A percentile compares a stretch with the other conserved stretches of the same genome.
Evolutionary conservation across 352 stramenopile species (phyloP).

Genomic region (Globisporangium cystogenes): DNA sequence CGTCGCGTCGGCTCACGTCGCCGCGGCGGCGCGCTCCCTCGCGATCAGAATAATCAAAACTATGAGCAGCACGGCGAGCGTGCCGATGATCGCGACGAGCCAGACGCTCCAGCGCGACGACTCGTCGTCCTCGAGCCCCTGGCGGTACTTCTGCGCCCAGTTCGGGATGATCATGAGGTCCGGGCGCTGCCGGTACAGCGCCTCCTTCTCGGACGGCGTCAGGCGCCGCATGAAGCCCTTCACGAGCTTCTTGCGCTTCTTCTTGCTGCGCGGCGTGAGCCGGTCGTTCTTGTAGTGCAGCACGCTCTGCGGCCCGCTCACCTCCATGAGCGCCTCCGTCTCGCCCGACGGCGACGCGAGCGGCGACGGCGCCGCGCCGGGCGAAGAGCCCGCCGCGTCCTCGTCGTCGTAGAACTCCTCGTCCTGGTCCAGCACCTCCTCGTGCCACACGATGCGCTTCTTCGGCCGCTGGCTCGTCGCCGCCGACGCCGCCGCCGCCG

Average conservation of each 20-base stretch:
- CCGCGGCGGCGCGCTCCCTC: slow-evolving; percentile 32
- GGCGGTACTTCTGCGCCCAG: slow-evolving; percentile 85
- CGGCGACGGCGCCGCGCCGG: background rate
- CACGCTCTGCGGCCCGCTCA: slow-evolving; percentile 28
- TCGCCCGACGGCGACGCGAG: slow-evolving; percentile 18
- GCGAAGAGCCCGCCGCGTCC: slow-evolving; percentile 7
- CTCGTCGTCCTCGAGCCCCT: slow-evolving; percentile 70
- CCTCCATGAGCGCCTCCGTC: slow-evolving; percentile 48
- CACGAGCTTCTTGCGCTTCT: slow-evolving; percentile 79
- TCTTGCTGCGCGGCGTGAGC: slow-evolving; percentile 58
- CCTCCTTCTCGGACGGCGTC: slow-evolving; percentile 78
- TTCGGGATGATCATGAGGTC: slow-evolving; percentile 87
- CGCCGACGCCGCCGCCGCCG: no score
- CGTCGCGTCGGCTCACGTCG: slow-evolving; percentile 2
- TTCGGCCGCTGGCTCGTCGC: slow-evolving; percentile 29
- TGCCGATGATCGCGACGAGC: slow-evolving; percentile 68
- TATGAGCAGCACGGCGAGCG: slow-evolving; percentile 63
- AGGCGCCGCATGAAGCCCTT: slow-evolving; percentile 75
- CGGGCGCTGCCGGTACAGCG: slow-evolving; percentile 72
- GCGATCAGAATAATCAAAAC: slow-evolving; percentile 78
- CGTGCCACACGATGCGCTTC: slow-evolving; percentile 61
- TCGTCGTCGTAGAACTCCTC: slow-evolving; percentile 75
- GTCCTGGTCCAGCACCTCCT: slow-evolving; percentile 70
- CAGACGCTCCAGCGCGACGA: slow-evolving; percentile 70
- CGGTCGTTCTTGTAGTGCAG: slow-evolving; percentile 59